These are phyloP conservation scores for Eucalyptus camaldulensis DNA, from an alignment of 345 rosid species.

Conservation along the genomic window DNA sequence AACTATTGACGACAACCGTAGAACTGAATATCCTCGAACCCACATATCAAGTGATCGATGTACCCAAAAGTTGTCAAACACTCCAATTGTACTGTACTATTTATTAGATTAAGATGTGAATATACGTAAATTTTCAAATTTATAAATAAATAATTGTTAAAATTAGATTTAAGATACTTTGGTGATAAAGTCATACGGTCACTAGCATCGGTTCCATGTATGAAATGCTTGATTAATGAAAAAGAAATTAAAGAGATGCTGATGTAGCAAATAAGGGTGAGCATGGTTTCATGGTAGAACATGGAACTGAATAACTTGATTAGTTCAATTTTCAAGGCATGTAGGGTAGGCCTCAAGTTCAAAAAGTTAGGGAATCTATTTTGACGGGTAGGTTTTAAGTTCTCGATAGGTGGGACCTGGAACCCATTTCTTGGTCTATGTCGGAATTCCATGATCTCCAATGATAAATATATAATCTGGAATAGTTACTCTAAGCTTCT, in stretches of 20 bases:
- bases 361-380: too few species aligned
- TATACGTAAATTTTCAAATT: background rate
- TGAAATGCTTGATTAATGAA: background rate
- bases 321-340: too few species aligned
- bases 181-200: background rate
- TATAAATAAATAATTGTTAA: background rate
- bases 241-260: background rate
- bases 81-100: background rate
- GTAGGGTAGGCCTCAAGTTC: too few species aligned
- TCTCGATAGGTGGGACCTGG: too few species aligned
- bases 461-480: too few species aligned
- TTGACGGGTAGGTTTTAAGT: fast-evolving
- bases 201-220: background rate
- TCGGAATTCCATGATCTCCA: too few species aligned
- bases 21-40: background rate
- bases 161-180: background rate
- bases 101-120: background rate
- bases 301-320: fast-evolving
- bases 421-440: too few species aligned
- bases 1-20: background rate
- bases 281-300: too few species aligned
- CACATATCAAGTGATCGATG: background rate
- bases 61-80: background rate
- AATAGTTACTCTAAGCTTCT: too few species aligned
- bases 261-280: background rate